These are phyloP conservation scores for Ramaria rubella DNA, from an alignment of 768 basidiomycete species.

Conservation along the genomic window DNA sequence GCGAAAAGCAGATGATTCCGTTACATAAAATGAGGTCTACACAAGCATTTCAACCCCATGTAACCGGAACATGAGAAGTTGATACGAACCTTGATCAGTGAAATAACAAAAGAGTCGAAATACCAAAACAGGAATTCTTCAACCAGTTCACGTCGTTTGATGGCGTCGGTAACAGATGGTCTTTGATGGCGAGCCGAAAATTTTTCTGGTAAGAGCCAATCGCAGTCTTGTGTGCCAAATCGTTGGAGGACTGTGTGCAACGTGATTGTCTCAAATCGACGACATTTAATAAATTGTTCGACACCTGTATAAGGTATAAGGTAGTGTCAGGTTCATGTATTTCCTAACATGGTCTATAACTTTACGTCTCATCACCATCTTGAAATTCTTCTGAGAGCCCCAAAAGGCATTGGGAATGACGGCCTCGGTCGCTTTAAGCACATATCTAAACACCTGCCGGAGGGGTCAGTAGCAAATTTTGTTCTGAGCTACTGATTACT, in stretches of 20 bases:
- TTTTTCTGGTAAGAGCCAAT: conserved; percentile 52
- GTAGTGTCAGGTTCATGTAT: neutral
- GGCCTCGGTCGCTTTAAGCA: conserved; percentile 50
- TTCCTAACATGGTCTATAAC: conserved; percentile 15
- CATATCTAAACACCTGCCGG: conserved; percentile 63
- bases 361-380: conserved; percentile 50
- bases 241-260: conserved; percentile 74
- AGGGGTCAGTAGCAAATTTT: neutral
- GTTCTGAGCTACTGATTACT: neutral
- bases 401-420: conserved; percentile 75
- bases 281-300: conserved; percentile 61
- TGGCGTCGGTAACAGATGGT: conserved; percentile 55
- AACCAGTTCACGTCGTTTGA: conserved; percentile 73
- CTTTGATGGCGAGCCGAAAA: conserved; percentile 1
- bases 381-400: conserved; percentile 66
- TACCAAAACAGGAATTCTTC: conserved; percentile 95
- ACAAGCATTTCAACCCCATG: neutral
- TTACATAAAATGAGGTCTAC: conserved; percentile 90
- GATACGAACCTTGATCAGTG: conserved; percentile 63
- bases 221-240: conserved; percentile 66
- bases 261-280: conserved; percentile 76
- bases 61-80: neutral
- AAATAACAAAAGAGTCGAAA: conserved; percentile 77
- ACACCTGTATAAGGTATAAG: conserved; percentile 36
- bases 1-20: conserved; percentile 80